Evolutionary conservation across 1,284 basidiomycete species (phyloP).

Genomic region (Cryptococcus deneoformans): DNA sequence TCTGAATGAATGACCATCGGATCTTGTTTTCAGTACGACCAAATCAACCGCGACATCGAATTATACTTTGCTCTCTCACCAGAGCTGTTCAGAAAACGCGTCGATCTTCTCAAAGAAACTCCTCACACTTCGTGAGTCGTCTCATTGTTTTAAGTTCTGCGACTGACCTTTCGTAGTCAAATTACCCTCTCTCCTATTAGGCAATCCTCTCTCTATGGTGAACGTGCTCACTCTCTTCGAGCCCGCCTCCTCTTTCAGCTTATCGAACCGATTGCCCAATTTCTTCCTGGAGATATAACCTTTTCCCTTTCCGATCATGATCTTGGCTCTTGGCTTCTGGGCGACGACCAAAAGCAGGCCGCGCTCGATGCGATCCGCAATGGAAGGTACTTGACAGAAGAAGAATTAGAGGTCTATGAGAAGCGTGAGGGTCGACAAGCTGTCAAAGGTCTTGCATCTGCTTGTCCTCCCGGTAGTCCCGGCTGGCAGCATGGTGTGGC

Average conservation of each 20-base stretch:
- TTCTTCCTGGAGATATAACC: constrained; percentile 32
- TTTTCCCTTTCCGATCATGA: constrained; percentile 46
- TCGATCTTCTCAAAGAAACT: constrained; percentile 16
- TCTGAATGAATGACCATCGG: constrained; percentile 6
- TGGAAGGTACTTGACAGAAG: constrained; percentile 27
- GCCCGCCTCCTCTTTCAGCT: constrained; percentile 29
- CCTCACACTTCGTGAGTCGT: constrained; percentile 32
- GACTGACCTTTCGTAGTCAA: constrained; percentile 17
- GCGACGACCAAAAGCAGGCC: constrained; percentile 32
- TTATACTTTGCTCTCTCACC: constrained; percentile 46
- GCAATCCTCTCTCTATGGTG: constrained; percentile 28
- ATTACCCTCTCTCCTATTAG: constrained; percentile 31
- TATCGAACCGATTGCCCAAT: constrained; percentile 34
- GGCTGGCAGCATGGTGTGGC: constrained; percentile 18
- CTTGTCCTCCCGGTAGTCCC: constrained; percentile 24
- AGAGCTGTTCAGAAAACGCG: constrained; percentile 30
- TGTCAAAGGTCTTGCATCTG: constrained; percentile 22
- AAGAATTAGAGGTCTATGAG: constrained; percentile 33
- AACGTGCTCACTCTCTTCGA: constrained; percentile 22
- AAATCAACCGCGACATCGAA: constrained; percentile 43
- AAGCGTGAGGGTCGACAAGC: constrained; percentile 25
- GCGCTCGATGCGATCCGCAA: constrained; percentile 23
- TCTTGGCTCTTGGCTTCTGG: constrained; percentile 38
- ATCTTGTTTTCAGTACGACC: constrained; percentile 40
- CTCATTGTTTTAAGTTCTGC: neutral